Conservation (phyloP, 2,329 filamentous ascomycete species). For the Botrytis fabae region DNA sequence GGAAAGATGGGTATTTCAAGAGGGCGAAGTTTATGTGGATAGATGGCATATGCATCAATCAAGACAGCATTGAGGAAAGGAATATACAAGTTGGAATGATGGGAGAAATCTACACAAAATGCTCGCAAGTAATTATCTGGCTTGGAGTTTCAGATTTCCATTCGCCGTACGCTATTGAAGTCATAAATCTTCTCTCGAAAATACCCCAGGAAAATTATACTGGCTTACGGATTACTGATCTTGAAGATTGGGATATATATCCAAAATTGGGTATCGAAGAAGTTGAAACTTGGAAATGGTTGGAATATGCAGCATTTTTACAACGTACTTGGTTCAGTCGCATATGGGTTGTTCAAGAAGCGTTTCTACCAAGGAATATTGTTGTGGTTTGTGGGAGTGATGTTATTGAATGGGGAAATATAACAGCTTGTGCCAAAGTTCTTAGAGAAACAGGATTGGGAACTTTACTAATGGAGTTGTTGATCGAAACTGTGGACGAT, state of each 20-base stretch:
- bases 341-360: conserved; percentile 28
- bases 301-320: conserved; percentile 24
- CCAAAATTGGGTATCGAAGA: conserved; percentile 19
- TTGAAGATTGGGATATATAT: conserved; percentile 18
- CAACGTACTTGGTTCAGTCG: conserved; percentile 26
- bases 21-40: conserved; percentile 24
- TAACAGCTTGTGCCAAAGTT: conserved; percentile 22
- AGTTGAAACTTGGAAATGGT: conserved; percentile 22
- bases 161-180: conserved; percentile 17
- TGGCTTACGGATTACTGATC: not conserved
- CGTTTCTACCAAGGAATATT: conserved; percentile 20
- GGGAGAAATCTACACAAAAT: conserved; percentile 23
- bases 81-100: conserved; percentile 26
- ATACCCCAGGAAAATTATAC: not conserved
- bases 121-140: conserved; percentile 26
- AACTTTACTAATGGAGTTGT: conserved; percentile 16
- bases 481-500: conserved; percentile 18
- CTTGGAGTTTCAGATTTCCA: conserved; percentile 20
- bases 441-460: conserved; percentile 23
- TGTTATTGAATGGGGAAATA: conserved; percentile 19
- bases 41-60: conserved; percentile 30
- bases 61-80: conserved; percentile 21
- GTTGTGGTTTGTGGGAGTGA: conserved; percentile 18
- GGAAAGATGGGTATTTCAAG: not conserved
- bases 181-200: not conserved